Evolutionary conservation across 2,329 filamentous ascomycete genomes (phyloP).

Genomic region (Trichophaea hybrida): DNA sequence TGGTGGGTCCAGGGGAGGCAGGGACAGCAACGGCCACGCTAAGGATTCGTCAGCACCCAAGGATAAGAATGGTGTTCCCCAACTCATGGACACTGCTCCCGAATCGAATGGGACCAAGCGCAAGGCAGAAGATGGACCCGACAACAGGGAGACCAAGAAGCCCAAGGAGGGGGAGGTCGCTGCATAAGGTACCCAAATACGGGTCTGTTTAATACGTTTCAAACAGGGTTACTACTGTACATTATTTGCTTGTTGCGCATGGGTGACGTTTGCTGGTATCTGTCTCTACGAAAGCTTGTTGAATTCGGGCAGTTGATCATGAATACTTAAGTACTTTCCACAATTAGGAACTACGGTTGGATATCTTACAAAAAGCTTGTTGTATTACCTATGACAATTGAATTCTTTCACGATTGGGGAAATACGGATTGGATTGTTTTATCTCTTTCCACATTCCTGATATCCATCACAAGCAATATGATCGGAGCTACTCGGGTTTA

Average conservation of each 20-base stretch:
- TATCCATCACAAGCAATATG: too few relatives aligned
- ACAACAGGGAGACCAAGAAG: conserved; percentile 12
- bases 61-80: conserved; percentile 18
- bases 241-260: conserved; percentile 5
- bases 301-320: too few relatives aligned
- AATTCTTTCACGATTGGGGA: too few relatives aligned
- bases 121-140: conserved; percentile 14
- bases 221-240: conserved; percentile 3
- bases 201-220: neutral
- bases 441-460: too few relatives aligned
- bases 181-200: neutral
- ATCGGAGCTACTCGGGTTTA: too few relatives aligned
- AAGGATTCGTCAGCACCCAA: conserved; percentile 1
- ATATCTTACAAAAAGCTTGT: too few relatives aligned
- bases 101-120: conserved; percentile 10
- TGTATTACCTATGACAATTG: too few relatives aligned
- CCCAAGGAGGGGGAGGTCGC: neutral
- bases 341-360: too few relatives aligned
- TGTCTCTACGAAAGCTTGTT: too few relatives aligned
- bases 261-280: too few relatives aligned
- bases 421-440: too few relatives aligned
- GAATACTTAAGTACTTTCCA: too few relatives aligned
- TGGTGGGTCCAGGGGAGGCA: conserved; percentile 29
- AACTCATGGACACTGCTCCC: conserved; percentile 10
- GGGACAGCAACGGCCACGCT: conserved; percentile 4